Evolutionary conservation across 495 filamentous ascomycete genomes (phyloP).

Genomic region (Penicillium soppii): DNA sequence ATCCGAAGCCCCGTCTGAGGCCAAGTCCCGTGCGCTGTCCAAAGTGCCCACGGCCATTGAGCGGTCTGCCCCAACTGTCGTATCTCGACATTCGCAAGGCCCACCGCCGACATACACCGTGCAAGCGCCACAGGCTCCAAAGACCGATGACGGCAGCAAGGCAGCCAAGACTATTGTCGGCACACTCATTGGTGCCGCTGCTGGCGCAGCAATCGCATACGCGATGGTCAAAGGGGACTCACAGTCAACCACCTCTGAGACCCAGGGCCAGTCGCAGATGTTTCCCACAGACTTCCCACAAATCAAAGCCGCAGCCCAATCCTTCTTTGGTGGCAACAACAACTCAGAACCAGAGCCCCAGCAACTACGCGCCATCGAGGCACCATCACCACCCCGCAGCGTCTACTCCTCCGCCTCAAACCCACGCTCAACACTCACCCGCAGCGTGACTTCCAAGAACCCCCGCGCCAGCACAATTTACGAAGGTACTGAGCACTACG

Average conservation of each 20-base stretch:
- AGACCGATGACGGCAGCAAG: conserved; percentile 39
- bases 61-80: conserved; percentile 25
- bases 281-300: conserved; percentile 29
- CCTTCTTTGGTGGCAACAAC: conserved; percentile 21
- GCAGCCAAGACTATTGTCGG: conserved; percentile 63
- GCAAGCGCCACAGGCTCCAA: conserved; percentile 25
- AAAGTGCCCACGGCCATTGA: conserved; percentile 32
- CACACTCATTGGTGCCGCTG: conserved; percentile 72
- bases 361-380: conserved; percentile 39
- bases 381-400: conserved; percentile 39
- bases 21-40: conserved; percentile 29
- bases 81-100: conserved; percentile 27
- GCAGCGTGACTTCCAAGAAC: conserved; percentile 39
- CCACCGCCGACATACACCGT: conserved; percentile 31
- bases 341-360: conserved; percentile 2
- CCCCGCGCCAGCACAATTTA: conserved; percentile 45
- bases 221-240: conserved; percentile 60
- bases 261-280: conserved; percentile 24
- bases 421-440: conserved; percentile 29
- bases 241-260: conserved; percentile 19
- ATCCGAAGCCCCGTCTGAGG: conserved; percentile 17
- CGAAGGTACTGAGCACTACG: conserved; percentile 37
- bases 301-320: conserved; percentile 24
- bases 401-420: conserved; percentile 34
- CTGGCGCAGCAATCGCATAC: conserved; percentile 73